Base-by-base conservation (phyloP, 805 yeast species). In the Pichia paraexigua region DNA sequence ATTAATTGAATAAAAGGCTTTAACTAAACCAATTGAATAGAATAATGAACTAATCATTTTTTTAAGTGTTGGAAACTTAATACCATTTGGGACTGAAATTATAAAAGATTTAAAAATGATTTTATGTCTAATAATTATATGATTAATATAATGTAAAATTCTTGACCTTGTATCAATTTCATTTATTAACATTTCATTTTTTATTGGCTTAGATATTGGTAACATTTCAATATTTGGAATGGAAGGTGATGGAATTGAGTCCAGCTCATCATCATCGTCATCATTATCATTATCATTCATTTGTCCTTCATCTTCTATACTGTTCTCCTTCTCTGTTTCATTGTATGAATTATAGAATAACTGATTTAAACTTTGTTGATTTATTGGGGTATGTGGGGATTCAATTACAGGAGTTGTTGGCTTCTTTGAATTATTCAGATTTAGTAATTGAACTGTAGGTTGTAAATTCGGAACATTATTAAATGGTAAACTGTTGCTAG, bases 111-210 rank as follows among this genome's bases (percentile, higher is more conserved):
- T 48, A 28, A 45, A 42, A 20, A 48, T 35, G 8, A 43, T 21
- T 20, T 54, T 46, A 37, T 56, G 58, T 21, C 58, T 43, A 7
- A 53, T 56, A 3, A 56, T 47, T 10, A 53, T 48, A 39, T 52
- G 45, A 48, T 56, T 50, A 20, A 56, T 51, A 43, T 41, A 53
- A 48, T 53, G 58, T n/a, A 52, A 40, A 11, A 56, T 28, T 39
- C 53, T 52, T 17, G 56, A 35, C 41, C 32, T 46, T 13, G 48
- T 49, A 11, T 32, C 41, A 30, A 41, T 43, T n/a, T 47, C 39
- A 5, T 30, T 35, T 24, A 13, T 18, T 28, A n/a, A 12, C n/a
- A 8, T 13, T 18, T 18, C 30, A 8, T 8, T 12, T 25, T 46
- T 25, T 17, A 17, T 25, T 4, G 39, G 4, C 18, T 22, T 22